Evolutionary conservation across 768 basidiomycete genomes (phyloP).

Genomic region (Pisolithus albus): DNA sequence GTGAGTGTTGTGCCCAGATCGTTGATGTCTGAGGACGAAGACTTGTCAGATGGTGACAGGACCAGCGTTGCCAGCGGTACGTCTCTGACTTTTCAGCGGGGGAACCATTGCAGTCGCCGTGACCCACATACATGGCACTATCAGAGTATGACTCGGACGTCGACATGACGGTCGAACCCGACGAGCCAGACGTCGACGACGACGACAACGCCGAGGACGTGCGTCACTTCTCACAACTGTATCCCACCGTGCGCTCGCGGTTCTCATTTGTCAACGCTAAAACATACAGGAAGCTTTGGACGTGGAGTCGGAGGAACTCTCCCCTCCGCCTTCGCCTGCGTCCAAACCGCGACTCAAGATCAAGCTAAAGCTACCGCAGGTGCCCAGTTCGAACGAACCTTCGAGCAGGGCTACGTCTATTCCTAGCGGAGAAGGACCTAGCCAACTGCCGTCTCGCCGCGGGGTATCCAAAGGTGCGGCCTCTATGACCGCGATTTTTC

Average conservation of each 20-base stretch:
- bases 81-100: too few species aligned
- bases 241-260: conserved; percentile 1
- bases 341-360: conserved; percentile 49
- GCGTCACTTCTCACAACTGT: not conserved
- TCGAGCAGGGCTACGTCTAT: conserved; percentile 23
- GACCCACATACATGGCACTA: too few species aligned
- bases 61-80: not conserved
- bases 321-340: conserved; percentile 25
- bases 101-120: too few species aligned
- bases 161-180: conserved; percentile 27
- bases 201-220: conserved; percentile 13
- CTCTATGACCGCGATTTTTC: not conserved
- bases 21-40: conserved; percentile 7
- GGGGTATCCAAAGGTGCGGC: conserved; percentile 20
- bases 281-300: conserved; percentile 7
- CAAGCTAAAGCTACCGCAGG: conserved; percentile 49
- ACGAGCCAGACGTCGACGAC: conserved; percentile 24
- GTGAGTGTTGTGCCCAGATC: not conserved
- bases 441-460: conserved; percentile 20
- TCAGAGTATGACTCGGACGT: conserved; percentile 23
- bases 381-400: conserved; percentile 27
- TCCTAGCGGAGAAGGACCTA: conserved; percentile 15
- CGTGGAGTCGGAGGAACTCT: conserved; percentile 29
- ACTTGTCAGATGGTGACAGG: conserved; percentile 3
- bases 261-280: conserved; percentile 1